These are phyloP conservation scores for Apodospora peruviana DNA, from an alignment of 495 filamentous ascomycete genomes.

Conservation along the genomic window DNA sequence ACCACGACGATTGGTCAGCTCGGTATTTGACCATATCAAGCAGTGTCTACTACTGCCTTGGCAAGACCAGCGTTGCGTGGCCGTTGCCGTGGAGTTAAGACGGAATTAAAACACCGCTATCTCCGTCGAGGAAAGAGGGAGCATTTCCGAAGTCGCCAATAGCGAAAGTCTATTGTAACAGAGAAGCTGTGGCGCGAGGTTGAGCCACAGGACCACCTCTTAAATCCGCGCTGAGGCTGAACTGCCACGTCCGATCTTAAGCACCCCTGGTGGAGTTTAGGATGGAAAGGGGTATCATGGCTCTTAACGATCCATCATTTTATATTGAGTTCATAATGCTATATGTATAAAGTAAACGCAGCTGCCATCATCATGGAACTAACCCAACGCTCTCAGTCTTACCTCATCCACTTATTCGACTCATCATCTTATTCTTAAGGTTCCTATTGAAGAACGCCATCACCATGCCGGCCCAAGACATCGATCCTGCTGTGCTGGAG, in stretches of 20 bases:
- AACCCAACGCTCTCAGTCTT: not conserved
- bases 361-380: not conserved
- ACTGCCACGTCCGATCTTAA: not conserved
- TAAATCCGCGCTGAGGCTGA: no score
- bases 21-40: no score
- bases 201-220: no score
- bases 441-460: not conserved
- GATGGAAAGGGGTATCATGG: not conserved
- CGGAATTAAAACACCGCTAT: not conserved
- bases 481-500: not conserved
- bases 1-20: no score
- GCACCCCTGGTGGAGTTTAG: not conserved
- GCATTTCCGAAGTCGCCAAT: not conserved
- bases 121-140: not conserved
- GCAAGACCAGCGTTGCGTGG: no score
- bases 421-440: not conserved
- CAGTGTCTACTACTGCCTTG: no score
- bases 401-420: not conserved
- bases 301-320: no score
- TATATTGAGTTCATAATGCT: not conserved
- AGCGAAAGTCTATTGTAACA: not conserved
- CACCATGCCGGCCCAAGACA: not conserved
- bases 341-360: not conserved
- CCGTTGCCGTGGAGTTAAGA: not conserved
- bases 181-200: not conserved